Percentiles rank a stretch among this genome's conserved stretches.
These are phyloP conservation scores for Vigna unguiculata DNA, from an alignment of 306 rosid species.

Conservation along the genomic window DNA sequence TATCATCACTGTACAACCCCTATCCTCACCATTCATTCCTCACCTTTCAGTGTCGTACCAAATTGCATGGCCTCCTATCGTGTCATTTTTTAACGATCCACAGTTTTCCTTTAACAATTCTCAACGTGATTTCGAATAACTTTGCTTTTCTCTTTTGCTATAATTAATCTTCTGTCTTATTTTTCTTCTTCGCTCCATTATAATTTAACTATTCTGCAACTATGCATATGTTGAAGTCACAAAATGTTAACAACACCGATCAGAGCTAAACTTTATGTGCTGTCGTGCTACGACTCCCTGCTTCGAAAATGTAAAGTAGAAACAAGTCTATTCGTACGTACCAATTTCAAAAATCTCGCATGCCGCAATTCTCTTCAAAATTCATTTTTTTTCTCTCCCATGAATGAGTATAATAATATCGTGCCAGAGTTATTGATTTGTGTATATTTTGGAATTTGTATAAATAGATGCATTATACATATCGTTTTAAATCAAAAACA, in stretches of 20 bases:
- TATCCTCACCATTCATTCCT: slow-evolving; percentile 40
- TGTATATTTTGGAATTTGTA: not conserved
- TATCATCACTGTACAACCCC: slow-evolving; percentile 22
- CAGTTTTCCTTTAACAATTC: not conserved
- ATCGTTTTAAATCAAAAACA: not conserved
- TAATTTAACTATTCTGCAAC: too few relatives aligned
- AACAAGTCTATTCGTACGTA: not conserved
- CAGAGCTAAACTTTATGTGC: not conserved
- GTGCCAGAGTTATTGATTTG: not conserved
- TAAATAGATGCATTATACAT: not conserved
- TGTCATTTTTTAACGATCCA: not conserved
- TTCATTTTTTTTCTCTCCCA: not conserved
- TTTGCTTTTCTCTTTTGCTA: not conserved
- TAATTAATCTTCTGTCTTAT: not conserved
- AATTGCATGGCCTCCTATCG: slow-evolving; percentile 23
- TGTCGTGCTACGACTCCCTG: not conserved
- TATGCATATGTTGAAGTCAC: not conserved
- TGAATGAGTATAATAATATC: not conserved
- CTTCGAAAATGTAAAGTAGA: not conserved
- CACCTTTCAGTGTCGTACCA: not conserved
- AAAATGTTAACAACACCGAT: too few relatives aligned
- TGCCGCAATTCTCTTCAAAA: not conserved
- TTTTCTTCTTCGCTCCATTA: not conserved
- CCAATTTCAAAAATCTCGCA: not conserved
- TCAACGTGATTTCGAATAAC: not conserved